Percentiles rank a stretch among this genome's conserved stretches.
phyloP scores from a whole-genome alignment of 2,329 filamentous ascomycete genomes.

The Nakataea oryzae region DNA sequence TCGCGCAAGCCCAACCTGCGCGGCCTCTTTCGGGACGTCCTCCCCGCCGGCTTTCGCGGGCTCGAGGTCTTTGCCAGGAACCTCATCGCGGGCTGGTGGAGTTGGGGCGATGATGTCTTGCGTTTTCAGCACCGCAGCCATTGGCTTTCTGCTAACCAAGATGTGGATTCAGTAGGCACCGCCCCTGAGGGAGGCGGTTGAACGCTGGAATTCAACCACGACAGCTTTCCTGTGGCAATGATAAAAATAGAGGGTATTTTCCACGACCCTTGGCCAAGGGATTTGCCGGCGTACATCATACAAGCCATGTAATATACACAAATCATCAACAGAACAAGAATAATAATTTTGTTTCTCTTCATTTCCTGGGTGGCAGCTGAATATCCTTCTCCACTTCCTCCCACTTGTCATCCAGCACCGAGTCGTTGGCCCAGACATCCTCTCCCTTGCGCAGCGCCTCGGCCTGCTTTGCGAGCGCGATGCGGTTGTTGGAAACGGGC shows the following conservation, averaged over 20 bases:
- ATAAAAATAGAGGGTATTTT: background rate
- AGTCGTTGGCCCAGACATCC: slow-evolving; percentile 46
- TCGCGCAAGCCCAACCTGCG: slow-evolving; percentile 69
- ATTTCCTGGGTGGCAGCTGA: background rate
- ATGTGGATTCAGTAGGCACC: background rate
- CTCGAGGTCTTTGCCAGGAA: slow-evolving; percentile 72
- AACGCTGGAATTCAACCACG: too few relatives aligned
- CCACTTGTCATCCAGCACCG: slow-evolving; percentile 36
- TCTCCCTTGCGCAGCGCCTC: slow-evolving; percentile 49
- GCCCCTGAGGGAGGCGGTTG: background rate
- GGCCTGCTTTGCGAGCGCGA: slow-evolving; percentile 46
- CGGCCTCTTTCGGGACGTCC: slow-evolving; percentile 42
- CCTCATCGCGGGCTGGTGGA: slow-evolving; percentile 66
- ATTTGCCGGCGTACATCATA: background rate
- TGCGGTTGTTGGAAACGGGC: slow-evolving; percentile 19
- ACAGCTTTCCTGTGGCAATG: too few relatives aligned
- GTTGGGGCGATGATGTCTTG: slow-evolving; percentile 66
- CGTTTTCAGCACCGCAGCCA: slow-evolving; percentile 52
- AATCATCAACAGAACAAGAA: background rate
- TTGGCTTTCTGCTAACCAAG: slow-evolving; percentile 24
- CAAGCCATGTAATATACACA: background rate
- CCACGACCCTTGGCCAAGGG: too few relatives aligned
- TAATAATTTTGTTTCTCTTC: too few relatives aligned
- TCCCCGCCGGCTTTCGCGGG: slow-evolving; percentile 40
- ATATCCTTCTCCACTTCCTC: slow-evolving; percentile 19